Evolutionary conservation across 257 asterid species (phyloP), one percentile per base, ranked within the genome.

Genomic region (Przewalskia tangutica): DNA sequence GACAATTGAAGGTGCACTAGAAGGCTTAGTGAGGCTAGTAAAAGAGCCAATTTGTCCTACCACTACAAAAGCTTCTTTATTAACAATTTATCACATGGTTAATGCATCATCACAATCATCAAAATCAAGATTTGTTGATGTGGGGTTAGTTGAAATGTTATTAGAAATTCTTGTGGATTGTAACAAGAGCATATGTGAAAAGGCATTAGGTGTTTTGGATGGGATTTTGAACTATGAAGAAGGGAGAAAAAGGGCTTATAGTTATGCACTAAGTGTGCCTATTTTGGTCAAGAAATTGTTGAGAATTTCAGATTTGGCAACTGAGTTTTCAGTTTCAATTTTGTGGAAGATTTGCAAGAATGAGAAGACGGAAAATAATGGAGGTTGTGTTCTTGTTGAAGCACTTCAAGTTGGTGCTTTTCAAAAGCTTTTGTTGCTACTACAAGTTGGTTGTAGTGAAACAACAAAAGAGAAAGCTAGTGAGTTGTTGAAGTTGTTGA

Each of bases 331-430:
- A 40, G 88, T 89, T 73, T 91, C 93, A 14, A 84, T 90, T 66
- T 54, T 91, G 17, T 85, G 77, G 87, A 90, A 85, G 82, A 50
- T 90, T 8, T 78, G 82, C 9, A 80, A 81, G 84, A 42, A 83
- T 14, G 82, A 58, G 2, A 80, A 83, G 5, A 38, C 6, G 17
- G 83, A 32, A 17, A 18, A 68, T 2, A 40, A 67, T 2, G 73
- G 38, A 40, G 81, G 56, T 17, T 81, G 46, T 68, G 76, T 79
- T 66, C 53, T 81, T 77, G 80, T 83, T 23, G 89, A 87, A 77
- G 92, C 92, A 6, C 75, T 88, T 8, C 82, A 86, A 86, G 66
- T 82, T 8, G 95, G 95, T 23, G 95, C 86, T 32, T 89, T 91
- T 79, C 90, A 89, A 84, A 91, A 90, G 87, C 67, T 91, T n/a